phyloP scores from a whole-genome alignment of 1,284 basidiomycete species.

The Ganoderma resinaceum region DNA sequence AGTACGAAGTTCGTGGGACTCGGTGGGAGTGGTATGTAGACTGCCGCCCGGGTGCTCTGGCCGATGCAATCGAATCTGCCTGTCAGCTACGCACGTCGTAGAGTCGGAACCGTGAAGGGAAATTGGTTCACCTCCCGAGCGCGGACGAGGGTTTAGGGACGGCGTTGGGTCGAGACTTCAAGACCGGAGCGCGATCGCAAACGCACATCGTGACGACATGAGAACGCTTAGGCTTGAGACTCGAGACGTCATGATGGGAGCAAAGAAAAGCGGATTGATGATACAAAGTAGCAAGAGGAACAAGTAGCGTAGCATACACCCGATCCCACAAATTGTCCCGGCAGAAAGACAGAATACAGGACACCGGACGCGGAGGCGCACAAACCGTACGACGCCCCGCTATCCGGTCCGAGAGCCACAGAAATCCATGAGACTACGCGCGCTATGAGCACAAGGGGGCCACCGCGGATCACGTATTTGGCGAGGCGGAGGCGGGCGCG shows the following conservation, averaged over 20 bases:
- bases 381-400: no score
- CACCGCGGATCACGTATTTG: conserved; percentile 4
- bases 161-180: no score
- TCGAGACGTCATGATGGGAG: background rate
- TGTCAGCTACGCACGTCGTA: no score
- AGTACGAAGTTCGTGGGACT: no score
- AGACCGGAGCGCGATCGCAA: background rate
- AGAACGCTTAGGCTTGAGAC: background rate
- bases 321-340: background rate
- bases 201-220: background rate
- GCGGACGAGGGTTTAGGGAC: no score
- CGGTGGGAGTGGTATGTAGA: no score
- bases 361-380: background rate
- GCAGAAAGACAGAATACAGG: background rate
- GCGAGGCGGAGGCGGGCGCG: conserved; percentile 9
- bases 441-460: background rate
- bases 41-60: no score
- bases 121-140: no score
- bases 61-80: no score
- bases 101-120: no score
- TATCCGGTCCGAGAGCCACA: no score
- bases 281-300: background rate
- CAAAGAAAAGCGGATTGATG: background rate
- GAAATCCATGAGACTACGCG: no score
- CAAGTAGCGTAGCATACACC: background rate